Conservation (phyloP, 176 grass and related monocot genomes). For the Carex cristatella region DNA sequence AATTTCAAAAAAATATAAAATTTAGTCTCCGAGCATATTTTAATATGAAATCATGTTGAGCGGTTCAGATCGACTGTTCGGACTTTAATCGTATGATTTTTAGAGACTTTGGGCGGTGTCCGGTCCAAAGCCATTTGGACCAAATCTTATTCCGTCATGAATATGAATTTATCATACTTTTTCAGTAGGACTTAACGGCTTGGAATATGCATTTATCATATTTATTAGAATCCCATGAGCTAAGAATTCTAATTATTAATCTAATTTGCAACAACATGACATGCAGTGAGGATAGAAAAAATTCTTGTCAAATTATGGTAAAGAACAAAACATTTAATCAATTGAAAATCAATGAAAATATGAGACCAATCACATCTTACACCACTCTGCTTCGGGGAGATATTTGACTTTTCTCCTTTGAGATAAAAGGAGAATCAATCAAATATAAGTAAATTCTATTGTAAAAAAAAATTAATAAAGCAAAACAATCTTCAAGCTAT, state of each 20-base stretch:
- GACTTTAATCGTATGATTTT: too few relatives aligned
- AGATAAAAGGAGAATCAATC: not conserved
- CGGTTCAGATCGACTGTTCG: too few relatives aligned
- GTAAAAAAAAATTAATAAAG: not conserved
- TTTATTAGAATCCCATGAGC: not conserved
- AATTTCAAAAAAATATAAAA: too few relatives aligned
- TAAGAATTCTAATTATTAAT: not conserved
- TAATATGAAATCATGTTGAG: too few relatives aligned
- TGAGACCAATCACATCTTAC: not conserved
- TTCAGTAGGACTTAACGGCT: not conserved
- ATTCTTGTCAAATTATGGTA: not conserved
- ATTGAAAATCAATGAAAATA: not conserved
- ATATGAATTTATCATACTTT: not conserved
- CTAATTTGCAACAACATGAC: not conserved
- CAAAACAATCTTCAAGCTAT: constrained; percentile 1
- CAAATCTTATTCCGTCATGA: too few relatives aligned
- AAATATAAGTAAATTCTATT: not conserved
- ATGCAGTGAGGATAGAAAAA: not conserved
- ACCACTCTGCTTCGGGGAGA: not conserved
- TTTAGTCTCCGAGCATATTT: too few relatives aligned
- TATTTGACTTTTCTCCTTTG: not conserved
- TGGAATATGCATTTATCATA: too few relatives aligned
- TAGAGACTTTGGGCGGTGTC: too few relatives aligned
- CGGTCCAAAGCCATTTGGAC: too few relatives aligned
- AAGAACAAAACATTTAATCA: not conserved